Base-by-base conservation (phyloP, 1,284 basidiomycete genomes). In the Filobasidium uniguttulatum region DNA sequence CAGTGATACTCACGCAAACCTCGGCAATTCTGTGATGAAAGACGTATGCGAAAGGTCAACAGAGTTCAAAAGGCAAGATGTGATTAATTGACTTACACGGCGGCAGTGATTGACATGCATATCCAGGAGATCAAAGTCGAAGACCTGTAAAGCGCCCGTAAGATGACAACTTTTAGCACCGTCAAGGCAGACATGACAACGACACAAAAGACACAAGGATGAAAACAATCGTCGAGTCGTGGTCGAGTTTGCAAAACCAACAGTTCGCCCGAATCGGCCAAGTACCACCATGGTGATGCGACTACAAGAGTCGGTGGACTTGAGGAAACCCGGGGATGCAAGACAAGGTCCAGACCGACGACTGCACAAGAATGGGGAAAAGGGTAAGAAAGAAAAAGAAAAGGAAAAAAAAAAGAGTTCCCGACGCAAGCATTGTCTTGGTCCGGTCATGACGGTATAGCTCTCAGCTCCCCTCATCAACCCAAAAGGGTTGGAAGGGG, bases 71-170 rank as follows among this genome's bases (percentile, higher is more conserved):
- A 19, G 15, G 36, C 14, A n/a, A 30, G 10, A 25, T 1, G 9
- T 4, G 15, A 15, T 7, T 19, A 2, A 5, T 8, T 2, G 20
- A 48, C 51, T 48, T 29, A 46, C 30, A 87, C 81, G 10, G 77
- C 79, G 3, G 86, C 86, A 4, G 83, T 88, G 49, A 89, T 85
- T 14, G 44, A 43, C 50, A 56, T 56, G 25, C 54, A 49, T 14
- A 58, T 43, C 49, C 55, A 56, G 23, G 55, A 44, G 29, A 58
- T 54, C 28, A 55, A 34, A 38, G 26, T 40, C 40, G 51, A 53
- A 10, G 51, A 53, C 51, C 51, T 53, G 25, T 43, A 2, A 14
- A 20, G 37, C 15, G 19, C 29, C 9, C 10, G 31, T 4, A 25
- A 43, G 23, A 49, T 36, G 30, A 31, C 19, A 9, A 20, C 26